Base-by-base conservation (phyloP, 1,139 yeast genomes). In the Keqinozyma sinolaborantium region DNA sequence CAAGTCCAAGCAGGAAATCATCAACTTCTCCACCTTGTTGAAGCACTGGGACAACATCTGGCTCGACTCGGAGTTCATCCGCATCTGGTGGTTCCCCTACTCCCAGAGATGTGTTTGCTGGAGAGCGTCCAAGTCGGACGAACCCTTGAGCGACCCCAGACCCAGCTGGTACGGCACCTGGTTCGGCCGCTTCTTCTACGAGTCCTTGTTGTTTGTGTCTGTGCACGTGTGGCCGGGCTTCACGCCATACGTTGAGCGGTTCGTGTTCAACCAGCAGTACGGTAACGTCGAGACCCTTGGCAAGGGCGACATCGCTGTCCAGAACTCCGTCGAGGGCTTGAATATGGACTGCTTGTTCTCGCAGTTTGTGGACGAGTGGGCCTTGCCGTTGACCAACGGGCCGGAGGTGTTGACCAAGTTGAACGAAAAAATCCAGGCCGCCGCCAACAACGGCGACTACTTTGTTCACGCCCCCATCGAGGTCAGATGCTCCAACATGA, bases 1-100 rank as follows among this genome's bases (percentile, higher is more conserved):
- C 41, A 82, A 77, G 54, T 82, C 95, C 10, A 70, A 75, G 30
- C 95, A 86, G 54, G 95, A 88, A 57, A 82, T 88, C 28, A 79
- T 90, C 45, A 65, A 79, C 24, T 87, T 90, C 51, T 83, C 81
- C 20, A 75, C 87, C 6, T 64, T 90, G 29, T 57, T 88, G 45
- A 66, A 69, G 12, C 62, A 74, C 48, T 79, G 94, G 88, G 79
- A 79, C 37, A 66, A 70, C 11, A 60, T 90, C 27, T 92, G 97
- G 96, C 77, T 86, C 6, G 80, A 86, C 32, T 74, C 90, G n/a
- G 98, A 92, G 60, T 92, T 80, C 49, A 82, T 87, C 28, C 75
- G 97, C 42, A 77, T 88, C 30, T 92, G 97, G 97, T 92, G 98
- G 97, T 92, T 85, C 58, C 98, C 98, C 1, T 92, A 92, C 56